Evolutionary conservation across 2,329 filamentous ascomycete genomes (phyloP).

Genomic region (Fusarium musae): DNA sequence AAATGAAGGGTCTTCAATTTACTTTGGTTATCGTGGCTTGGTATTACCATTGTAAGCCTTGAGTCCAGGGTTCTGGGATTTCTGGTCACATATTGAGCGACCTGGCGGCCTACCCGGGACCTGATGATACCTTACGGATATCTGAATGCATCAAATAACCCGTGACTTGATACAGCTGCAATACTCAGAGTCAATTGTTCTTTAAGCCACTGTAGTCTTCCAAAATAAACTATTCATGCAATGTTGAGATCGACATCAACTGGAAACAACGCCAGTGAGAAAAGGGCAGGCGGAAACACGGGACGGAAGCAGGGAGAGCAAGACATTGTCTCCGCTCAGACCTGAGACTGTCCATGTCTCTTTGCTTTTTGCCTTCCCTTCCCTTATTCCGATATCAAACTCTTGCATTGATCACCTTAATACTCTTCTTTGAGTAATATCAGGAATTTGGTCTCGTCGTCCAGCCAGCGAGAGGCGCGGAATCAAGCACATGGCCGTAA

Average conservation of each 20-base stretch:
- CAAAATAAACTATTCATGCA: neutral
- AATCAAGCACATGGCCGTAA: slow-evolving; percentile 8
- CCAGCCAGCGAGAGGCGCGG: slow-evolving; percentile 20
- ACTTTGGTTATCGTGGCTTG: neutral
- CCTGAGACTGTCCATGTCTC: neutral
- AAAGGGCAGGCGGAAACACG: neutral
- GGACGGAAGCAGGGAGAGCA: slow-evolving; percentile 22
- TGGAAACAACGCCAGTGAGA: neutral
- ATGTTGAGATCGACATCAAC: neutral
- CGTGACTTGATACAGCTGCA: neutral
- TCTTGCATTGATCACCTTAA: neutral
- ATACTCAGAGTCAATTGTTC: neutral
- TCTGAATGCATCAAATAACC: neutral
- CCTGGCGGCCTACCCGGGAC: neutral
- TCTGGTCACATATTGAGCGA: neutral
- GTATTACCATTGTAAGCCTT: slow-evolving; percentile 9
- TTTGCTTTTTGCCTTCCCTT: neutral
- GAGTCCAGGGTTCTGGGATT: neutral
- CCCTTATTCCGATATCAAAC: neutral
- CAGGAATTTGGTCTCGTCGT: slow-evolving; percentile 8
- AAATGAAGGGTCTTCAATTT: slow-evolving; percentile 9
- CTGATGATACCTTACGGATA: neutral
- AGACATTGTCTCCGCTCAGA: slow-evolving; percentile 15
- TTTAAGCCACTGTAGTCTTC: neutral
- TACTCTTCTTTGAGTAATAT: neutral